Base-by-base conservation (phyloP, 371 early-diverging fungal genomes). In the Mortierella sp. region DNA sequence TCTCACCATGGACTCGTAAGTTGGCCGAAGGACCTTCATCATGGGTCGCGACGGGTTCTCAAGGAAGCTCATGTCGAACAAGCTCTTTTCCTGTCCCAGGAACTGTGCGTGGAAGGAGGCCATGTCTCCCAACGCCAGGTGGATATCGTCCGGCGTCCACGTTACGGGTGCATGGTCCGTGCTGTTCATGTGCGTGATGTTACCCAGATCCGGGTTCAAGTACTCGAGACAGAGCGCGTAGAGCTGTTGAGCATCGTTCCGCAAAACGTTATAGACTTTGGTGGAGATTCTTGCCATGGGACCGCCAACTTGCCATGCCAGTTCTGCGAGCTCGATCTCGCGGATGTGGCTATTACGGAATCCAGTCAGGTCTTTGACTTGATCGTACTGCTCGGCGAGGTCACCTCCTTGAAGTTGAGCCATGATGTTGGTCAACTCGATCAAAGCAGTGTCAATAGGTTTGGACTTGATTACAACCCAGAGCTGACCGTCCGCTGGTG, bases 381-480 rank as follows among this genome's bases (percentile, higher is more conserved):
- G 54, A 41, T 76, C 78, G 42, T 76, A 76, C 21, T 76, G 66
- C 27, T 76, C 78, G n/a, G 78, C 78, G 14, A 76, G 18, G 0
- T 52, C 55, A 0, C 78, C 78, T 23, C 78, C 78, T 28, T 76
- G 78, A 3, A 76, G 43, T 30, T 76, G 78, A 21, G 78, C 70
- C 78, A 76, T 76, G 71, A 76, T 76, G 28, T 76, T 76, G 34
- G 78, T 76, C 42, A 76, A 55, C 21, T 76, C 78, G 48, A 76
- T 76, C 30, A 76, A 51, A 34, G 78, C 78, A 0, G 78, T 76
- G 16, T 76, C 78, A 48, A 76, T 76, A 13, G 78, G 78, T 43
- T 76, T 76, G 48, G 78, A 76, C 38, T 76, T 76, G 45, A 76
- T 54, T 19, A 76, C 78, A 9, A 70, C 63, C 43, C 61, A 62